phyloP scores from a whole-genome alignment of 2,329 filamentous ascomycete genomes.

The Fusarium sp. region DNA sequence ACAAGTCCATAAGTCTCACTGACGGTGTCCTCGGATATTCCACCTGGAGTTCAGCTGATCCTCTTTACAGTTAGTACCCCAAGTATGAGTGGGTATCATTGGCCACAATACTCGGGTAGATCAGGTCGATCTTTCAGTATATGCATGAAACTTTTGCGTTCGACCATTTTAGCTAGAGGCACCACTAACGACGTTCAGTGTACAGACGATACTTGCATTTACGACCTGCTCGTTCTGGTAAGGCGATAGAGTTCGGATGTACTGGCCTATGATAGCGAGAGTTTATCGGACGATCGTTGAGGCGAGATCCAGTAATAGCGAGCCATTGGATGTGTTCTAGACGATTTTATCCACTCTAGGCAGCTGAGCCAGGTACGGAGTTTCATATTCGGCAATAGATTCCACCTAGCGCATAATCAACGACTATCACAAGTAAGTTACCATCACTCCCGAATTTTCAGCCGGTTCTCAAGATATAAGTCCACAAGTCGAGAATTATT shows the following conservation, averaged over 20 bases:
- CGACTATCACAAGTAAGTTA: rapidly evolving
- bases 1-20: rapidly evolving
- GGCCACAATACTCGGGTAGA: rapidly evolving
- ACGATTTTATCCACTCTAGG: not conserved
- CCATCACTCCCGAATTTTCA: rapidly evolving
- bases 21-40: not conserved
- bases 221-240: not conserved
- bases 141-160: not conserved
- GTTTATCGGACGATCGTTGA: not conserved
- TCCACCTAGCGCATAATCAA: not conserved
- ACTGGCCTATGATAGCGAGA: too few species aligned
- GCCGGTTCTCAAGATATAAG: not conserved
- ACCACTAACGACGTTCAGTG: too few species aligned
- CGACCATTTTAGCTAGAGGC: too few species aligned
- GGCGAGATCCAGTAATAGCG: not conserved
- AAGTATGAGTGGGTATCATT: not conserved
- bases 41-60: not conserved
- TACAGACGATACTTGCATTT: too few species aligned
- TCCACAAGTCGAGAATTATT: rapidly evolving
- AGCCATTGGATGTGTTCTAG: not conserved
- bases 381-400: not conserved
- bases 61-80: not conserved
- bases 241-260: not conserved
- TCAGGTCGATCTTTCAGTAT: not conserved
- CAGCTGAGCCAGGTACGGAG: not conserved